Percentiles rank a stretch among this genome's conserved stretches.
phyloP scores from a whole-genome alignment of 106 monocot genomes.

The Acorus gramineus region DNA sequence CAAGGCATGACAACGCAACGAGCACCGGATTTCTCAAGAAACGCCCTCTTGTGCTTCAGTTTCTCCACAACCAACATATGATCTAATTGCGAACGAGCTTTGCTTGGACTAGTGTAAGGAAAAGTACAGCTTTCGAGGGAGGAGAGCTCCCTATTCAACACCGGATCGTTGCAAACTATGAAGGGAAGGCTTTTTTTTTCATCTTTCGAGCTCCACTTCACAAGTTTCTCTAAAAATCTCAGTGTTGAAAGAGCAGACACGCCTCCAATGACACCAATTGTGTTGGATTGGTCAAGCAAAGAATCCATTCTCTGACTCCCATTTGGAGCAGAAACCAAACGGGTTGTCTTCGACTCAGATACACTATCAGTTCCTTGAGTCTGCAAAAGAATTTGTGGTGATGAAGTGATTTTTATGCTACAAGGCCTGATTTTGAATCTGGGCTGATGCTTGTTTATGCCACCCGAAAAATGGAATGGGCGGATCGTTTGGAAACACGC shows the following conservation, averaged over 20 bases:
- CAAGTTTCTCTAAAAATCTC: constrained; percentile 56
- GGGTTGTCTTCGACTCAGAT: constrained; percentile 3
- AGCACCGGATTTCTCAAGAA: constrained; percentile 54
- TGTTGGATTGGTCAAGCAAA: constrained; percentile 14
- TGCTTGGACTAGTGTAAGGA: constrained; percentile 1
- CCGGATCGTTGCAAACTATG: constrained; percentile 49
- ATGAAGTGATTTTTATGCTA: constrained; percentile 5
- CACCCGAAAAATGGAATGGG: constrained; percentile 4
- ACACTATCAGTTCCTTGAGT: constrained; percentile 8
- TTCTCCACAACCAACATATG: constrained; percentile 23
- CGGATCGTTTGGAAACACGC: constrained; percentile 2
- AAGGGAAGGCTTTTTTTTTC: constrained; percentile 39
- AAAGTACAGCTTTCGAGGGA: constrained; percentile 2
- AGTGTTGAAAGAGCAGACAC: constrained; percentile 40
- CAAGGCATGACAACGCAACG: constrained; percentile 72
- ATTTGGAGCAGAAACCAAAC: constrained; percentile 9
- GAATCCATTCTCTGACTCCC: constrained; percentile 6
- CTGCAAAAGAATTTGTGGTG: constrained; percentile 15
- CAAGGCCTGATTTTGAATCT: constrained; percentile 2
- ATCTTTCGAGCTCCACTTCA: constrained; percentile 20
- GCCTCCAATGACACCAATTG: constrained; percentile 52
- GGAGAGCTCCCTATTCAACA: constrained; percentile 16
- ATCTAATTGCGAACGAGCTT: constrained; percentile 1
- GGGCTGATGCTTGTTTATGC: background rate
- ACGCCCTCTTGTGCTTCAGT: constrained; percentile 34